Conservation (phyloP, 495 filamentous ascomycete genomes). For the Aspergillus ostianus region DNA sequence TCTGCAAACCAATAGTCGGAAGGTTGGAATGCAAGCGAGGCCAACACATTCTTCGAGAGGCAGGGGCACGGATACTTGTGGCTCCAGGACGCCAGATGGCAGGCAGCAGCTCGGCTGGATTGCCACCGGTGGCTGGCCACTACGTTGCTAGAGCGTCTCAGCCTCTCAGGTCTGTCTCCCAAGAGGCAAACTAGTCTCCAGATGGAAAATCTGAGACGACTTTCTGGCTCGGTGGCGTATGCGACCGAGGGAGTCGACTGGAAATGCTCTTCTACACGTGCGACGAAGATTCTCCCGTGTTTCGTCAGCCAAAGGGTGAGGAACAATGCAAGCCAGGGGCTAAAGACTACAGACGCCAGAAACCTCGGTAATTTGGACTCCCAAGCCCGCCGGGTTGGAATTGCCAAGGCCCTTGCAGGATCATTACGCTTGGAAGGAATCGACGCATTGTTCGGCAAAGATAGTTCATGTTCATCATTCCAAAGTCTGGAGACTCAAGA, state of each 20-base stretch:
- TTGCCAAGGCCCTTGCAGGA: neutral
- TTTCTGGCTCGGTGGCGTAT: neutral
- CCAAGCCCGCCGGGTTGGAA: neutral
- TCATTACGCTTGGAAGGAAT: neutral
- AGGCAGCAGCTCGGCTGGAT: too few species aligned
- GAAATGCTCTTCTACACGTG: neutral
- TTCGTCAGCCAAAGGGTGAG: neutral
- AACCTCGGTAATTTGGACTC: neutral
- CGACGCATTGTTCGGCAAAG: neutral
- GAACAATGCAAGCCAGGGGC: neutral
- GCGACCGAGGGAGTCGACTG: neutral
- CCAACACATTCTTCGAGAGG: too few species aligned
- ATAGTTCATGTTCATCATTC: too few species aligned
- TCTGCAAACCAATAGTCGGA: too few species aligned
- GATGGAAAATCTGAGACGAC: neutral
- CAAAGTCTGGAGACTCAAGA: too few species aligned
- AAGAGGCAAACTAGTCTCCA: neutral
- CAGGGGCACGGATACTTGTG: too few species aligned
- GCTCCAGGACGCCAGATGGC: too few species aligned
- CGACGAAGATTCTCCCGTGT: neutral
- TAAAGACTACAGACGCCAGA: neutral
- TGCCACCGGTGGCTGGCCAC: neutral
- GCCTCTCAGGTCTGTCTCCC: neutral
- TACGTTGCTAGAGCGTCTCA: neutral
- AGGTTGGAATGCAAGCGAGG: too few species aligned